A percentile compares a stretch with the other conserved stretches of the same genome.
Evolutionary conservation across 2,329 filamentous ascomycete species (phyloP).

Genomic region (Botrytis fragariae): DNA sequence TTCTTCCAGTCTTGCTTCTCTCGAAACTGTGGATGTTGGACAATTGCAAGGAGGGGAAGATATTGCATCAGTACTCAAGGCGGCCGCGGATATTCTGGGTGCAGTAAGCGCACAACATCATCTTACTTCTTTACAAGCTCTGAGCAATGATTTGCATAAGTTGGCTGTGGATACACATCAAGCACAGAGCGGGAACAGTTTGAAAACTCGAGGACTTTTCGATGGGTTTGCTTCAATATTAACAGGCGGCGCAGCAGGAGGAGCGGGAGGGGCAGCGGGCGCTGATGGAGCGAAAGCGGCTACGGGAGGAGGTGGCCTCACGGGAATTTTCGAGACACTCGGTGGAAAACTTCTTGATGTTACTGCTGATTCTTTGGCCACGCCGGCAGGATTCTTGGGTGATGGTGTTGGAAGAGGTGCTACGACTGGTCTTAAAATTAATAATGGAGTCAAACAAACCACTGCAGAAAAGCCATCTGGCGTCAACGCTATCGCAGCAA

Average conservation of each 20-base stretch:
- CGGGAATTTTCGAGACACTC: background rate
- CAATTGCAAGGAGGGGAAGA: constrained; percentile 7
- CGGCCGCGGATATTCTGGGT: constrained; percentile 7
- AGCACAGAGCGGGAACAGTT: background rate
- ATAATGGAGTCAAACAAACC: constrained; percentile 14
- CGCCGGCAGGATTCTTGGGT: constrained; percentile 4
- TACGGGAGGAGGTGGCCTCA: constrained; percentile 2
- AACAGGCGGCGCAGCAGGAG: background rate
- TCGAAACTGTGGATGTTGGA: background rate
- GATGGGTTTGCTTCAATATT: background rate
- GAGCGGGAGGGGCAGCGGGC: background rate
- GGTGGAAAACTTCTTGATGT: background rate
- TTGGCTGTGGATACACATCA: constrained; percentile 1
- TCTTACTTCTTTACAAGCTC: constrained; percentile 10
- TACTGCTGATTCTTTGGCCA: constrained; percentile 7
- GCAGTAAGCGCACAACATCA: constrained; percentile 8
- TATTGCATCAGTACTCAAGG: background rate
- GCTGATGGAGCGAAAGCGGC: background rate
- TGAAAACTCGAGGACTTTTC: constrained; percentile 3
- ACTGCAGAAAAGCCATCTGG: constrained; percentile 11
- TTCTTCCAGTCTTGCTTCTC: background rate
- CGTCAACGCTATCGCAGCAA: constrained; percentile 4
- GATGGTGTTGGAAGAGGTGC: constrained; percentile 18
- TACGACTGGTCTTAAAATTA: constrained; percentile 17
- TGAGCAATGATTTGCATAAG: constrained; percentile 18